Evolutionary conservation across 305 asterid species (phyloP), one percentile per base, ranked within the genome.

Genomic region (Rubia balearica): DNA sequence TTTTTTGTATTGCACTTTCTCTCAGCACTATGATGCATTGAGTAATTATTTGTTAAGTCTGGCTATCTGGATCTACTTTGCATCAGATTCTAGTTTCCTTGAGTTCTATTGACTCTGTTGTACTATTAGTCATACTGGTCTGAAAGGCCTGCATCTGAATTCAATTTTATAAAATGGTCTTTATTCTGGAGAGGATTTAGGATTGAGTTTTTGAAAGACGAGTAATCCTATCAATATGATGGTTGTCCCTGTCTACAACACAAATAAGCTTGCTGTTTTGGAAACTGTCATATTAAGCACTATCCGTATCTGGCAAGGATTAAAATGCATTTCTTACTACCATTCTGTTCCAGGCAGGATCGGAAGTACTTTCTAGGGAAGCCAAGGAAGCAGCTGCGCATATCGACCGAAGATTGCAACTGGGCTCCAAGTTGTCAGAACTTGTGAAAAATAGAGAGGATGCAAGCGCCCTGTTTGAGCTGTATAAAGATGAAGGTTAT

Each of bases 301-400:
- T 19, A 53, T 21, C 40, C 66, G 57, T 42, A 42, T 3, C 4
- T 56, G 4, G 30, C 5, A 53, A 27, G 51, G 36, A 21, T 6
- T 1, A 56, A 24, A 36, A 30, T 5, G 6, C 30, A 14, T 22
- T 56, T 45, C n/a, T 65, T 55, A 43, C 51, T 40, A 42, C 11
- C 72, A 40, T 55, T 80, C 76, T 61, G 27, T 71, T 71, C 49
- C 80, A 90, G 97, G 89, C 80, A 76, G 90, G 77, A 72, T 61
- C 30, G 11, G 91, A 88, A 70, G 73, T 84, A 51, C 86, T 93
- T 55, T 81, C 98, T 64, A 67, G 22, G 41, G 94, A 83, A 41
- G 98, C 98, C n/a, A 93, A 90, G 83, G 81, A 81, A 36, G 97
- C 98, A 38, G 98, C 97, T 74, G 82, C 87, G 38, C 71, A 82